Conservation (phyloP, 2,329 filamentous ascomycete species). For the Trichoderma breve region DNA sequence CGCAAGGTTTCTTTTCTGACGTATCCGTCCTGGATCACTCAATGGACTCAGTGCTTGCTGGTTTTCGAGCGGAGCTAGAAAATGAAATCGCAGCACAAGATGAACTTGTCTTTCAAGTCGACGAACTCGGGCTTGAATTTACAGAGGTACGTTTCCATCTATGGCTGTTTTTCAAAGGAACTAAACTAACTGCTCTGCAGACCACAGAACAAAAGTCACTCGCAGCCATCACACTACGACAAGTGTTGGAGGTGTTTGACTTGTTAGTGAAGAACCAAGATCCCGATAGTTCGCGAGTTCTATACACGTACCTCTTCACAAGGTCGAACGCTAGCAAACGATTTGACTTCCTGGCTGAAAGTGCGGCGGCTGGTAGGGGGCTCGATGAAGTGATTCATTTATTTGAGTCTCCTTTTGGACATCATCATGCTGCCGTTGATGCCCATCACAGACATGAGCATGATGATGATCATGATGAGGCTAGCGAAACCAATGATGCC, state of each 20-base stretch:
- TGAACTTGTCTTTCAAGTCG: slow-evolving; percentile 51
- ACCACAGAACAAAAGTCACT: slow-evolving; percentile 37
- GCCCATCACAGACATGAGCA: slow-evolving; percentile 24
- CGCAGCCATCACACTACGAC: slow-evolving; percentile 38
- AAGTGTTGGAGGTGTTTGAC: slow-evolving; percentile 44
- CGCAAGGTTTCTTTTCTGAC: slow-evolving; percentile 47
- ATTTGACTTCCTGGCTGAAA: slow-evolving; percentile 41
- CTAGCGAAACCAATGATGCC: background rate
- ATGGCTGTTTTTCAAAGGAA: background rate
- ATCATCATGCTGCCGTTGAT: background rate
- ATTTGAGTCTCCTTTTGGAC: slow-evolving; percentile 32
- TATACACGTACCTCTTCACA: slow-evolving; percentile 45
- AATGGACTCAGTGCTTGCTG: slow-evolving; percentile 44
- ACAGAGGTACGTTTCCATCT: slow-evolving; percentile 42
- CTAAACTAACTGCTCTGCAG: slow-evolving; percentile 32
- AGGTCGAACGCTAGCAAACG: slow-evolving; percentile 40
- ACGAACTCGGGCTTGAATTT: slow-evolving; percentile 53
- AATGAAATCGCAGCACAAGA: slow-evolving; percentile 46
- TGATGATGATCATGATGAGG: background rate
- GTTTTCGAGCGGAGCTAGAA: slow-evolving; percentile 45
- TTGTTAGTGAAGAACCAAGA: slow-evolving; percentile 45
- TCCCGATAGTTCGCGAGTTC: slow-evolving; percentile 36
- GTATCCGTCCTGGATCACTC: slow-evolving; percentile 42
- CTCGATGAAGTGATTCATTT: slow-evolving; percentile 42
- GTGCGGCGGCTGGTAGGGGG: slow-evolving; percentile 41